Conservation (phyloP, 805 yeast genomes). For the Candida glaebosa region DNA sequence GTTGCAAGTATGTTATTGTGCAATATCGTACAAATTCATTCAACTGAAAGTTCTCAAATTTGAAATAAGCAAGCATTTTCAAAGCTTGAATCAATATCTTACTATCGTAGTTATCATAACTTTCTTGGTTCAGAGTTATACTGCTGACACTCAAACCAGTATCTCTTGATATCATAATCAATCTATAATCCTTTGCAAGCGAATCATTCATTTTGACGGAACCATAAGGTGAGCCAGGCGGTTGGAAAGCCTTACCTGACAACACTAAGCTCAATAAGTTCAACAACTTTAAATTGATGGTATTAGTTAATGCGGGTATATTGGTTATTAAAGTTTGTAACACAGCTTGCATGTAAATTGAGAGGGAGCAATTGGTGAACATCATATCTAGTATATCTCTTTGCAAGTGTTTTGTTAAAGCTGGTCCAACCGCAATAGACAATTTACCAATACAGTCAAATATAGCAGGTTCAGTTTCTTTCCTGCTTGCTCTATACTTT, state of each 20-base stretch:
- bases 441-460: constrained; percentile 86
- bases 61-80: constrained; percentile 69
- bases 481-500: constrained; percentile 54
- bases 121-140: constrained; percentile 26
- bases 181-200: constrained; percentile 76
- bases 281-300: constrained; percentile 67
- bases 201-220: constrained; percentile 54
- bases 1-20: constrained; percentile 79
- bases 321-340: constrained; percentile 62
- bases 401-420: constrained; percentile 83
- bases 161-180: constrained; percentile 66
- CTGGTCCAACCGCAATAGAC: constrained; percentile 89
- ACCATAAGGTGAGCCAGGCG: constrained; percentile 83
- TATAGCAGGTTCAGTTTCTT: constrained; percentile 78
- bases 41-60: constrained; percentile 70
- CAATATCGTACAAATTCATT: constrained; percentile 87
- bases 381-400: constrained; percentile 76
- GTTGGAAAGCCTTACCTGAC: constrained; percentile 75
- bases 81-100: constrained; percentile 71
- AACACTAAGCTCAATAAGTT: constrained; percentile 70
- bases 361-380: constrained; percentile 71
- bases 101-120: constrained; percentile 36
- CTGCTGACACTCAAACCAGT: constrained; percentile 45
- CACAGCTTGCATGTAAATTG: constrained; percentile 78
- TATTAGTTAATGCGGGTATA: constrained; percentile 75